Evolutionary conservation across 2,329 filamentous ascomycete species (phyloP).

Genomic region (Fusarium abutilonis): DNA sequence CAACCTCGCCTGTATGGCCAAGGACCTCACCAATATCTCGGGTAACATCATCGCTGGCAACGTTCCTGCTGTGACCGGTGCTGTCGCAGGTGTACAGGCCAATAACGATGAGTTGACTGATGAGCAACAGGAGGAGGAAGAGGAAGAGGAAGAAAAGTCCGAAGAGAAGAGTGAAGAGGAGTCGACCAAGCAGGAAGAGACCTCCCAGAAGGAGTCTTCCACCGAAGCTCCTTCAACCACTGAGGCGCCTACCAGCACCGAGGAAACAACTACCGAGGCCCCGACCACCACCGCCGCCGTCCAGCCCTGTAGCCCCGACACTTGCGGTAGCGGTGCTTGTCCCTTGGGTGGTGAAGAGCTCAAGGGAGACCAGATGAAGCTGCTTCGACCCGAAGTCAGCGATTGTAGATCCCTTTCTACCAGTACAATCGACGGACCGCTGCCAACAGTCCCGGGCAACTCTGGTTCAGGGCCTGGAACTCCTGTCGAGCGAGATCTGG

Average conservation of each 20-base stretch:
- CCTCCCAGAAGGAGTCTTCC: constrained; percentile 7
- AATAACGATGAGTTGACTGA: constrained; percentile 27
- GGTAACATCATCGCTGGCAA: constrained; percentile 15
- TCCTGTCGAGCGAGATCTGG: constrained; percentile 7
- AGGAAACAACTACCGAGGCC: constrained; percentile 28
- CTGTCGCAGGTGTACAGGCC: constrained; percentile 5
- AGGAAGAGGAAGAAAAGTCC: constrained; percentile 9
- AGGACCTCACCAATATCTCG: constrained; percentile 22
- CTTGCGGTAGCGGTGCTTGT: constrained; percentile 24
- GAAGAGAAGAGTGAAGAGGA: constrained; percentile 25
- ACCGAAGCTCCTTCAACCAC: constrained; percentile 6
- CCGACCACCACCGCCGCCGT: constrained; percentile 12
- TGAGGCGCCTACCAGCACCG: background rate
- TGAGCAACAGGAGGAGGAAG: background rate
- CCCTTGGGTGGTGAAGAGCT: constrained; percentile 15
- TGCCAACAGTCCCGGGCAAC: constrained; percentile 14
- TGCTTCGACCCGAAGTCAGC: background rate
- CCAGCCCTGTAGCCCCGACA: constrained; percentile 21
- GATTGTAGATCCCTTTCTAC: constrained; percentile 22
- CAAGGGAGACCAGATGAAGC: constrained; percentile 19
- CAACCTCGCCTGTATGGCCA: constrained; percentile 25
- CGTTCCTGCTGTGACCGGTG: constrained; percentile 20
- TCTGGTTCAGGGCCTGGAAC: background rate
- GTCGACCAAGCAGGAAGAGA: constrained; percentile 20
- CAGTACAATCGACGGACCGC: constrained; percentile 15